A percentile compares a stretch with the other conserved stretches of the same genome.
Evolutionary conservation across 495 filamentous ascomycete genomes (phyloP).

Genomic region (Penicillium atrosanguineum): DNA sequence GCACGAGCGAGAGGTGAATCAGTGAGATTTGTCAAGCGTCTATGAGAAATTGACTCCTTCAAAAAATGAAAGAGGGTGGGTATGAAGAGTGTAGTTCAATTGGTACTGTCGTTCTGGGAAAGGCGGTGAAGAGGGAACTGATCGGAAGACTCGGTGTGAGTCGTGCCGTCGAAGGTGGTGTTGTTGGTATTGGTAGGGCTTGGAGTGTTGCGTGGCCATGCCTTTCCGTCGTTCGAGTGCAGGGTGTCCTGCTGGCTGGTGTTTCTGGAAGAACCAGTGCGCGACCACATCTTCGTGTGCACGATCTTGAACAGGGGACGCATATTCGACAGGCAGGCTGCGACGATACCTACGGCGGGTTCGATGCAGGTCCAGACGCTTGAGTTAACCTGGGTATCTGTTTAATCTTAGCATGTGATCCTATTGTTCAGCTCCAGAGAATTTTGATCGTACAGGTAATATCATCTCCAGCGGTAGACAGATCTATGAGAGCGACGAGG

Average conservation of each 20-base stretch:
- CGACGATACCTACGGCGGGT: conserved; percentile 33
- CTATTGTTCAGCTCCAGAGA: not conserved
- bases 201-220: conserved; percentile 11
- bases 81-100: no score
- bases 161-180: not conserved
- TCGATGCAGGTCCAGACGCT: conserved; percentile 41
- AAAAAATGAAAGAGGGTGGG: no score
- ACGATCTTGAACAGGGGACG: conserved; percentile 30
- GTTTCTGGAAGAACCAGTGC: conserved; percentile 4
- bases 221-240: conserved; percentile 6
- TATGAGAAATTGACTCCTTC: no score
- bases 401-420: not conserved
- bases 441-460: conserved; percentile 20
- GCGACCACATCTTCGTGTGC: conserved; percentile 20
- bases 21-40: no score
- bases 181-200: conserved; percentile 6
- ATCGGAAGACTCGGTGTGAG: not conserved
- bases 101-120: not conserved
- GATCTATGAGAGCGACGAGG: conserved; percentile 21
- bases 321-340: conserved; percentile 34
- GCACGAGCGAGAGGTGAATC: no score
- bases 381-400: conserved; percentile 31
- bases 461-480: conserved; percentile 20
- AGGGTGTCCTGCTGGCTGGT: conserved; percentile 15
- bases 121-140: not conserved